Percentiles rank a stretch among this genome's conserved stretches.
These are phyloP conservation scores for Drechslerella dactyloides DNA, from an alignment of 2,329 filamentous ascomycete genomes.

Conservation along the genomic window DNA sequence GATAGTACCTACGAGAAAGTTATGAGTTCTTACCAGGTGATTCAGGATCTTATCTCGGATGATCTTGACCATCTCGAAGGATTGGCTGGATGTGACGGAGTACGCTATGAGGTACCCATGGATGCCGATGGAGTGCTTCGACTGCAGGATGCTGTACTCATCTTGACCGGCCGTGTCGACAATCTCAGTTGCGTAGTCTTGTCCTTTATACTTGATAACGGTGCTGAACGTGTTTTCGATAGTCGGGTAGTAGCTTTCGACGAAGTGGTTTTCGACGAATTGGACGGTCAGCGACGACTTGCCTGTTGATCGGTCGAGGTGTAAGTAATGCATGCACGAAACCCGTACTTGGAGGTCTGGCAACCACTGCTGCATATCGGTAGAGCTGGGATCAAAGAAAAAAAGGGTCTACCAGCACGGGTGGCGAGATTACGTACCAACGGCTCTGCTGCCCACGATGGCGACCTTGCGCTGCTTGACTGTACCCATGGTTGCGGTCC, in stretches of 20 bases:
- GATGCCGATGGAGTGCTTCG: conserved; percentile 98
- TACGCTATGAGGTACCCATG: conserved; percentile 99
- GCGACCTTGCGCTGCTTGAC: conserved; percentile 89
- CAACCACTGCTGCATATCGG: neutral
- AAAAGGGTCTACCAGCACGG: neutral
- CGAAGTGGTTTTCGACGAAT: conserved; percentile 96
- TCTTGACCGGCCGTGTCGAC: conserved; percentile 98
- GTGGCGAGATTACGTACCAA: conserved; percentile 66
- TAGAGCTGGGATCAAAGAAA: conserved; percentile 33
- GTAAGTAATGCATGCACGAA: conserved; percentile 1
- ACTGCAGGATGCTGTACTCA: conserved; percentile 98
- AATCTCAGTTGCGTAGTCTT: conserved; percentile 95
- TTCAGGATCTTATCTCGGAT: conserved; percentile 97
- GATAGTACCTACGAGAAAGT: too few species aligned
- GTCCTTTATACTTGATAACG: conserved; percentile 87
- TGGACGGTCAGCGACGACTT: conserved; percentile 97
- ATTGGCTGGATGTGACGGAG: conserved; percentile 90
- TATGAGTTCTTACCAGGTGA: conserved; percentile 72
- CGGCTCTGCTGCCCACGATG: conserved; percentile 91
- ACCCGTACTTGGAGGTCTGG: neutral
- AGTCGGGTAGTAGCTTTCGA: conserved; percentile 98
- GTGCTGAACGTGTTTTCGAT: conserved; percentile 99
- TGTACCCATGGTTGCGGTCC: conserved; percentile 34
- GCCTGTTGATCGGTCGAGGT: conserved; percentile 64
- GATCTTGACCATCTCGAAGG: conserved; percentile 96